Base-by-base conservation (phyloP, 768 basidiomycete species). In the Boletus sensibilis region DNA sequence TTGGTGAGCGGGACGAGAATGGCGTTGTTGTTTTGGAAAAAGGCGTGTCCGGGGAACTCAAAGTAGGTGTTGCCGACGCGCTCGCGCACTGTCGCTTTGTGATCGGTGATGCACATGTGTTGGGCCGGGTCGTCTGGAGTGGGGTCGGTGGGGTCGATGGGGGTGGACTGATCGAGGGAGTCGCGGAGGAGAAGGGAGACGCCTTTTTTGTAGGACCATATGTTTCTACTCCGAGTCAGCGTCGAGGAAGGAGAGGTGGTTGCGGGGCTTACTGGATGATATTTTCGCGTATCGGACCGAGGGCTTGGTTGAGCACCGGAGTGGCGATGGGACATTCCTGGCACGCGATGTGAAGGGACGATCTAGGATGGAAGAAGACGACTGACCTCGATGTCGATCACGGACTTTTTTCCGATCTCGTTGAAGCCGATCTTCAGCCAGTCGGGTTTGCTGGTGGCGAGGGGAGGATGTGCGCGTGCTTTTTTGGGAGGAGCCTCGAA, bases 21-120 rank as follows among this genome's bases (percentile, higher is more conserved):
- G 8, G 91, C 85, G 68, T 96, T 95, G 81, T 99, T 99, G 78
- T 98, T 98, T 68, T 99, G 96, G 82, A 98, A 98, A 79, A 98
- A 99, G 5, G 92, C 89, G 45, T 89, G 86, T 7, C 87, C 91
- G 21, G 79, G 82, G 72, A 92, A 95, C 68, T 94, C 87, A 74
- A 98, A 97, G 43, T 88, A 71, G 68, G 78, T 84, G 58, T 82
- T 74, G 10, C 92, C 94, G 25, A 98, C 91, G 45, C 82, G 81
- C 72, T 97, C 95, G 52, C 93, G 88, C 1, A 96, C 85, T 11
- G 78, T 84, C 13, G 78, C 83, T 56, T 88, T 88, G 68, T 93
- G 92, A 68, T 93, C 81, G 0, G 92, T 90, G 54, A 97, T 78
- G 68, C 93, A 95, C 51, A 94, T 68, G 64, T 94, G 90, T 34